A percentile compares a stretch with the other conserved stretches of the same genome.
phyloP scores from a whole-genome alignment of 805 yeast species.

The Phaffomyces opuntiae region DNA sequence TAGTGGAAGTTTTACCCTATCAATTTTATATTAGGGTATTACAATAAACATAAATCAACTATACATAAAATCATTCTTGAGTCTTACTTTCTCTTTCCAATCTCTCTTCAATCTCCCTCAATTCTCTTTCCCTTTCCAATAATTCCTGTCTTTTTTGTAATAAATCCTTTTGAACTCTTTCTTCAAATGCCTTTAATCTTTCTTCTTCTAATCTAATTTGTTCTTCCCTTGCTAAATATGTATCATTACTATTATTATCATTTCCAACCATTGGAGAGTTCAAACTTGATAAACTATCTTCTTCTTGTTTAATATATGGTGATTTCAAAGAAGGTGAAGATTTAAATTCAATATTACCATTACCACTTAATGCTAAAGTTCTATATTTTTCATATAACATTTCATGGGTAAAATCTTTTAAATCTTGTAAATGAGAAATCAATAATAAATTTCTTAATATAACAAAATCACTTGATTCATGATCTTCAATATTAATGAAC shows the following conservation, averaged over 20 bases:
- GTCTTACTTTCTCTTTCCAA: conserved; percentile 47
- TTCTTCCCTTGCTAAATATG: conserved; percentile 69
- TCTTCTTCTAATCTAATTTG: conserved; percentile 87
- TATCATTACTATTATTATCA: conserved; percentile 23
- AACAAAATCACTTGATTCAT: conserved; percentile 73
- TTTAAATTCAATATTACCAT: conserved; percentile 26
- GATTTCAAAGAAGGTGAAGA: conserved; percentile 10
- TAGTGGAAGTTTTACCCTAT: too few relatives aligned
- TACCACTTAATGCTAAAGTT: conserved; percentile 72
- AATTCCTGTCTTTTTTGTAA: conserved; percentile 75
- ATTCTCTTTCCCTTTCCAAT: conserved; percentile 76
- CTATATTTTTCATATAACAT: conserved; percentile 83
- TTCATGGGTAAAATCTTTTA: conserved; percentile 85
- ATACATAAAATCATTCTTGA: conserved; percentile 17
- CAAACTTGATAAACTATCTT: conserved; percentile 9
- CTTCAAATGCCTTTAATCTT: conserved; percentile 78
- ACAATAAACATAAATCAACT: too few relatives aligned
- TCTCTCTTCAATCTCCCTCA: conserved; percentile 72
- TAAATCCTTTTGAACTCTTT: conserved; percentile 82
- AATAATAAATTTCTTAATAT: conserved; percentile 72
- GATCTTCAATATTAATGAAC: conserved; percentile 56
- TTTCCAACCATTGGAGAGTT: conserved; percentile 10
- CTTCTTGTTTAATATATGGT: conserved; percentile 22
- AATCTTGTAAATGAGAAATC: conserved; percentile 79
- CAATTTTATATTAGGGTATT: too few relatives aligned